Evolutionary conservation across 495 filamentous ascomycete species (phyloP).

Genomic region (Pseudomonodictys pantanalensis): DNA sequence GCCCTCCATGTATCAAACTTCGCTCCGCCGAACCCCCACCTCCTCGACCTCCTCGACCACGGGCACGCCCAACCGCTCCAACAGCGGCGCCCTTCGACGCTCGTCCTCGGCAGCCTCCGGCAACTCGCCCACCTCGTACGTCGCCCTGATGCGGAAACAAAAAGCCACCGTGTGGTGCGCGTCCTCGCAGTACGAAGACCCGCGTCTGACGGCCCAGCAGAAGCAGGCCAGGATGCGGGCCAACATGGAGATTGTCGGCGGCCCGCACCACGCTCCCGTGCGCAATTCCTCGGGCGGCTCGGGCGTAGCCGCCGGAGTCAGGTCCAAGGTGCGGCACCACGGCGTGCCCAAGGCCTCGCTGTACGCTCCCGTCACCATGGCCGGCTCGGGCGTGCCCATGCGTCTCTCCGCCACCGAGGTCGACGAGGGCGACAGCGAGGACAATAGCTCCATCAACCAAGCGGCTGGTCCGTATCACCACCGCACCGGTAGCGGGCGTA

Average conservation of each 20-base stretch:
- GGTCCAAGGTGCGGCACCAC: constrained; percentile 79
- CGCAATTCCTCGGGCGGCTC: constrained; percentile 33
- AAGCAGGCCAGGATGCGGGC: constrained; percentile 80
- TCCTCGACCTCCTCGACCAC: constrained; percentile 44
- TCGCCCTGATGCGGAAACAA: constrained; percentile 89
- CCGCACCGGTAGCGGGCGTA: constrained; percentile 74
- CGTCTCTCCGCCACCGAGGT: constrained; percentile 92
- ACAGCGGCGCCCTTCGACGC: constrained; percentile 55
- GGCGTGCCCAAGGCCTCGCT: constrained; percentile 66
- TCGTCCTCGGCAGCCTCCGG: constrained; percentile 70
- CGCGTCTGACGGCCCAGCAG: constrained; percentile 73
- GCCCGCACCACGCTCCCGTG: constrained; percentile 31
- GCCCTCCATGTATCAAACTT: constrained; percentile 7
- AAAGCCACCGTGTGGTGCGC: constrained; percentile 99
- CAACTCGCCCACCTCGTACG: constrained; percentile 70
- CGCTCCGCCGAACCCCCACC: constrained; percentile 42
- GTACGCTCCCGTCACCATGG: constrained; percentile 70
- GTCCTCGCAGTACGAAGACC: constrained; percentile 88
- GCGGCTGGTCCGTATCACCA: constrained; percentile 58
- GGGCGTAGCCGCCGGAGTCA: constrained; percentile 40
- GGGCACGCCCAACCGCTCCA: constrained; percentile 44
- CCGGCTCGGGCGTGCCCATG: constrained; percentile 74
- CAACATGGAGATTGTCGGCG: constrained; percentile 71
- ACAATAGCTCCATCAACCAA: constrained; percentile 57
- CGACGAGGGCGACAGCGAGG: constrained; percentile 74